Percentiles rank a stretch among this genome's conserved stretches.
phyloP scores from a whole-genome alignment of 768 basidiomycete genomes.

The Kwoniella heveanensis region DNA sequence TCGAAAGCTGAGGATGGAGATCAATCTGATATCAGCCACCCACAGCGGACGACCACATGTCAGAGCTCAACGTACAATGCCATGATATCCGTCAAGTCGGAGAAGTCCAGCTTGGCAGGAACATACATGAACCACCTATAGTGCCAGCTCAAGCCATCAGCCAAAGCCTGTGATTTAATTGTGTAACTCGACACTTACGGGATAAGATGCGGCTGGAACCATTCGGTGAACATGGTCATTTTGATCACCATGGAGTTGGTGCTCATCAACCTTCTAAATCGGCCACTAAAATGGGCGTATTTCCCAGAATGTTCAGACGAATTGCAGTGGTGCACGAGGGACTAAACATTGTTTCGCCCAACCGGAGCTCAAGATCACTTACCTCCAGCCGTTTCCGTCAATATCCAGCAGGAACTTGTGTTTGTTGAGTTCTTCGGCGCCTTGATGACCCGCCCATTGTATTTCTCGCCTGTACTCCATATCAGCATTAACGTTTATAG shows the following conservation, averaged over 20 bases:
- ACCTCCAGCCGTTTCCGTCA: slow-evolving; percentile 53
- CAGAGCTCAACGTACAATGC: slow-evolving; percentile 52
- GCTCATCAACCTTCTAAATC: slow-evolving; percentile 54
- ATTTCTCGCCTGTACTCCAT: slow-evolving; percentile 39
- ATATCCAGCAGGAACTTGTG: slow-evolving; percentile 57
- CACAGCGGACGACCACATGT: background rate
- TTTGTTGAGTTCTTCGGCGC: slow-evolving; percentile 49
- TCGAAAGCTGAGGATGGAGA: slow-evolving; percentile 39
- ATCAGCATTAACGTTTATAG: background rate
- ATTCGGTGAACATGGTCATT: slow-evolving; percentile 57
- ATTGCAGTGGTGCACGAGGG: too few species aligned
- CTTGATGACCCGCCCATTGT: slow-evolving; percentile 47
- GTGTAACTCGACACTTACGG: slow-evolving; percentile 38
- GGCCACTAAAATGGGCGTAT: slow-evolving; percentile 28
- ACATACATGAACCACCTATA: slow-evolving; percentile 56
- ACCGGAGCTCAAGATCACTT: slow-evolving; percentile 12
- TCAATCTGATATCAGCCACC: background rate
- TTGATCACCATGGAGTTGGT: slow-evolving; percentile 58
- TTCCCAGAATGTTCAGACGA: background rate
- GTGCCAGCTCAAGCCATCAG: background rate
- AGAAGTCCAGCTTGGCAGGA: slow-evolving; percentile 54
- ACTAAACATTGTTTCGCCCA: too few species aligned
- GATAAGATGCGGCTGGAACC: slow-evolving; percentile 56
- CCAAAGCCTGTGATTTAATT: background rate
- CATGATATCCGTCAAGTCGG: slow-evolving; percentile 55